phyloP scores from a whole-genome alignment of 345 rosid genomes.

The Rubroshorea leprosula region DNA sequence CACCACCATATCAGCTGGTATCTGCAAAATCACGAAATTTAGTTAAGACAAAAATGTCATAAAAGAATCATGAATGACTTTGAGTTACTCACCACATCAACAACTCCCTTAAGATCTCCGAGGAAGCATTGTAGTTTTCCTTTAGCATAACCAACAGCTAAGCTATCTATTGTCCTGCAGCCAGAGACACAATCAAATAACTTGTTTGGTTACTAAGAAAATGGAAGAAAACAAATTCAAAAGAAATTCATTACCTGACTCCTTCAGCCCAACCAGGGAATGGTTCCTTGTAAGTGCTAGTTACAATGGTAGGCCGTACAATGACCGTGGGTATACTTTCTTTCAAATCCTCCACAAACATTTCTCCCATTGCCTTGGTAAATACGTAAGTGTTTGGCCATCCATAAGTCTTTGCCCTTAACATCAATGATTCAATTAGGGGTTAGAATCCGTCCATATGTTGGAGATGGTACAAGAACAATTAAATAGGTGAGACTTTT shows the following conservation, averaged over 20 bases:
- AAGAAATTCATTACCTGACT: conserved; percentile 27
- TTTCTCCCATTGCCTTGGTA: conserved; percentile 91
- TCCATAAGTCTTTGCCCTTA: conserved; percentile 64
- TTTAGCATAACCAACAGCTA: conserved; percentile 66
- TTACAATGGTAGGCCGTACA: conserved; percentile 64
- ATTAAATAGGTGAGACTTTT: too few species aligned
- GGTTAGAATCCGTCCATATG: too few species aligned
- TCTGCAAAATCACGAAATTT: conserved; percentile 27
- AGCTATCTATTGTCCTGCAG: conserved; percentile 75
- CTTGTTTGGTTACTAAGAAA: not conserved
- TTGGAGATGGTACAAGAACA: too few species aligned
- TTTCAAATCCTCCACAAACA: conserved; percentile 46
- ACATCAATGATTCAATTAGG: too few species aligned
- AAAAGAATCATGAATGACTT: too few species aligned
- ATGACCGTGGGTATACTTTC: conserved; percentile 44
- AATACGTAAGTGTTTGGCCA: conserved; percentile 84
- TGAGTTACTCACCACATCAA: conserved; percentile 58
- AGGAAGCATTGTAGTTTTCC: conserved; percentile 75
- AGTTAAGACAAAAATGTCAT: not conserved
- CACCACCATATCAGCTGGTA: conserved; percentile 92
- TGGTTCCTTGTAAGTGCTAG: conserved; percentile 69
- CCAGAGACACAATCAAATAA: not conserved
- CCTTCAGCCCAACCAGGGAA: conserved; percentile 94
- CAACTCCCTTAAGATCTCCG: conserved; percentile 40
- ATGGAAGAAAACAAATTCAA: not conserved